Percentiles rank a stretch among this genome's conserved stretches.
Evolutionary conservation across 768 basidiomycete genomes (phyloP).

Genomic region (Tylopilus balloui): DNA sequence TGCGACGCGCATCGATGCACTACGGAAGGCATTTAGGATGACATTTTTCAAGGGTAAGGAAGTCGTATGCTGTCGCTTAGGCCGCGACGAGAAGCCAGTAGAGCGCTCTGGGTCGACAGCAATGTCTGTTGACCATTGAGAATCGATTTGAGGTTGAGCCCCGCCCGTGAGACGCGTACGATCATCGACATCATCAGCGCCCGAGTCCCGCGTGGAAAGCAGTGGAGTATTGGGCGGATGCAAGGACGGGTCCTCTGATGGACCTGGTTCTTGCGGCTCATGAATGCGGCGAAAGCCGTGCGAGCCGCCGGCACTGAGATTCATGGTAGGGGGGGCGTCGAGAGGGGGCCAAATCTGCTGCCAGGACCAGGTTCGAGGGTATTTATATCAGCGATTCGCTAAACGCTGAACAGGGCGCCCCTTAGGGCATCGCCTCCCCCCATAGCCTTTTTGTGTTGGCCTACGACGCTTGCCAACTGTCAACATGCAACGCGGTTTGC

Average conservation of each 20-base stretch:
- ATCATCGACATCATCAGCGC: conserved; percentile 37
- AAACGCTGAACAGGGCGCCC: background rate
- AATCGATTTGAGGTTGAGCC: conserved; percentile 31
- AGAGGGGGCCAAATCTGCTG: background rate
- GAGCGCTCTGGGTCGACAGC: conserved; percentile 47
- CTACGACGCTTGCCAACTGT: background rate
- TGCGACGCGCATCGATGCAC: conserved; percentile 73
- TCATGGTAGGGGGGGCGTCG: conserved; percentile 7
- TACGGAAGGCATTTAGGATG: conserved; percentile 52
- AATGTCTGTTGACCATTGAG: conserved; percentile 23
- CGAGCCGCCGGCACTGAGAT: conserved; percentile 2
- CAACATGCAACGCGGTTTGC: too few species aligned
- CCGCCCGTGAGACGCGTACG: conserved; percentile 54
- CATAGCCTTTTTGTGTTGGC: background rate
- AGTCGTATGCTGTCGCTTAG: conserved; percentile 39
- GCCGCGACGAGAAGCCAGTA: conserved; percentile 36
- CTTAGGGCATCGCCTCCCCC: background rate
- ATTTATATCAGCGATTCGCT: background rate
- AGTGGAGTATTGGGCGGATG: conserved; percentile 54
- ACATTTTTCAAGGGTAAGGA: conserved; percentile 57
- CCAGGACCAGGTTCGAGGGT: background rate
- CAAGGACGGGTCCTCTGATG: conserved; percentile 35
- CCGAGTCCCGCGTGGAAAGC: conserved; percentile 26
- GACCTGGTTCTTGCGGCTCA: conserved; percentile 11
- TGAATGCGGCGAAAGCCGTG: too few species aligned